Conservation (phyloP, 106 monocot genomes). For the Dendrobium catenatum region DNA sequence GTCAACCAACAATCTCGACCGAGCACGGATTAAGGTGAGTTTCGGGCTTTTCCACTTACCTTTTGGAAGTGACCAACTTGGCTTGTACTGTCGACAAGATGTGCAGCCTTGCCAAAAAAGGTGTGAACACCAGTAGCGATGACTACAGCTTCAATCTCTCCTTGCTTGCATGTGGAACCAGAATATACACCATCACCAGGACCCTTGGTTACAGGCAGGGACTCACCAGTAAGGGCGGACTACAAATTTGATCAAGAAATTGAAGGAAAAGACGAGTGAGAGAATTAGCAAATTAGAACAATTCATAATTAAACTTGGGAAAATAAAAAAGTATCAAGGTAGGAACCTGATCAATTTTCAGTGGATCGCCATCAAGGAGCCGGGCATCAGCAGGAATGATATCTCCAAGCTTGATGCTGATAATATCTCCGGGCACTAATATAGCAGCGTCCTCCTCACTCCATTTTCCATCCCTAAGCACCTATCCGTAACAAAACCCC, state of each 20-base stretch:
- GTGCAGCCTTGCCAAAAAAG: slow-evolving; percentile 92
- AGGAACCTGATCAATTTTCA: slow-evolving; percentile 80
- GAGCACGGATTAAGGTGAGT: not conserved
- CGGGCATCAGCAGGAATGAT: slow-evolving; percentile 88
- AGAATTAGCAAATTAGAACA: not conserved
- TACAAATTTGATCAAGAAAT: slow-evolving; percentile 12
- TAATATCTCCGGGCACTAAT: slow-evolving; percentile 81
- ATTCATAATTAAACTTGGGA: not conserved
- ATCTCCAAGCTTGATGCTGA: slow-evolving; percentile 87
- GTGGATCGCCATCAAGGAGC: slow-evolving; percentile 80
- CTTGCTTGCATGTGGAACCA: slow-evolving; percentile 93
- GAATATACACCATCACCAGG: slow-evolving; percentile 87
- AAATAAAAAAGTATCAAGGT: not conserved
- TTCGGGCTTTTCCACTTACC: slow-evolving; percentile 16
- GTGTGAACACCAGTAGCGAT: slow-evolving; percentile 86
- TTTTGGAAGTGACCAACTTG: slow-evolving; percentile 95
- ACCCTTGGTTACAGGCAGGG: slow-evolving; percentile 73
- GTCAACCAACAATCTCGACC: not conserved
- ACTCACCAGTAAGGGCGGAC: slow-evolving; percentile 91
- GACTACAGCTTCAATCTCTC: slow-evolving; percentile 82
- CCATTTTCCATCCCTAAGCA: slow-evolving; percentile 78
- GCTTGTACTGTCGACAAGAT: slow-evolving; percentile 82
- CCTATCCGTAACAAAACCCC: slow-evolving; percentile 20
- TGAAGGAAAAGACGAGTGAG: not conserved
- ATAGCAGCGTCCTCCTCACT: slow-evolving; percentile 71